Percentiles rank a stretch among this genome's conserved stretches.
These are phyloP conservation scores for Boletus patriciae DNA, from an alignment of 768 basidiomycete species.

Conservation along the genomic window DNA sequence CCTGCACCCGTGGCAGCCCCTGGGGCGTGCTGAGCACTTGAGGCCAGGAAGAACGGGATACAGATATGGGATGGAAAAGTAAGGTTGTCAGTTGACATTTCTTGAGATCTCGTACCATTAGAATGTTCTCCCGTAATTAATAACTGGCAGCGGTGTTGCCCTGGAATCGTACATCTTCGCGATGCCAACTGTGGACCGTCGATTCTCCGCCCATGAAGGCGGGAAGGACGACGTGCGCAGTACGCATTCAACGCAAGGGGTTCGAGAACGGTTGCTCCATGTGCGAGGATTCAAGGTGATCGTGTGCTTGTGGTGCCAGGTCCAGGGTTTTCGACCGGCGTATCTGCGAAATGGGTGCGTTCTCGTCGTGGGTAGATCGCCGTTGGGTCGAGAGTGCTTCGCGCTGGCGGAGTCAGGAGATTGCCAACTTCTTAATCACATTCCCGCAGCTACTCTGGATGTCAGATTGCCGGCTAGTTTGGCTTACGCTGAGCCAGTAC, in stretches of 20 bases:
- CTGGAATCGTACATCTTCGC: conserved; percentile 13
- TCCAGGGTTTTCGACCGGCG: conserved; percentile 11
- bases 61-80: conserved; percentile 2
- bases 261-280: neutral
- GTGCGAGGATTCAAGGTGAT: neutral
- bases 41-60: neutral
- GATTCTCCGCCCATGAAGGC: conserved; percentile 25
- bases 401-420: conserved; percentile 2
- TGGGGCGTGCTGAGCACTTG: conserved; percentile 28
- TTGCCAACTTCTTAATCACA: conserved; percentile 3
- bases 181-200: conserved; percentile 6
- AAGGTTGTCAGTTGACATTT: neutral
- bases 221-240: neutral
- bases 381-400: conserved; percentile 6
- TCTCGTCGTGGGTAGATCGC: conserved; percentile 18
- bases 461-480: neutral
- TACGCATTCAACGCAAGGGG: neutral
- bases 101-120: conserved; percentile 13
- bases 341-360: conserved; percentile 9
- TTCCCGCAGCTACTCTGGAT: neutral
- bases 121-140: conserved; percentile 12
- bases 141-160: conserved; percentile 17
- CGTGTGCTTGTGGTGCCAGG: neutral
- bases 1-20: conserved; percentile 40
- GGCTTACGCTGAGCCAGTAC: neutral